Percentiles rank a stretch among this genome's conserved stretches.
Evolutionary conservation across 208 protist species (phyloP).

Genomic region (Trichomonas vaginalis): DNA sequence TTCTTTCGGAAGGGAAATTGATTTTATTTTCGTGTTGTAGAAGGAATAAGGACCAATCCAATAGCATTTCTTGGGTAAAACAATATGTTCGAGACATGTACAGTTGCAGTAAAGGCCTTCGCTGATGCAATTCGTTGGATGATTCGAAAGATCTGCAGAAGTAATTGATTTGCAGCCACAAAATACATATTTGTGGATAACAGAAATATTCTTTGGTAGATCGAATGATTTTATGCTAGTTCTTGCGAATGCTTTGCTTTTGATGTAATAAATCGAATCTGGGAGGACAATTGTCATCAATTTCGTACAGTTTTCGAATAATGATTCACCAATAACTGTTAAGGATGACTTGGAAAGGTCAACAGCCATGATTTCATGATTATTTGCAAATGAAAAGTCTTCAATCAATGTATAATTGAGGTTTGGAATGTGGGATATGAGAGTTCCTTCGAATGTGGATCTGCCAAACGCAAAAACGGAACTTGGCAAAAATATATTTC

Average conservation of each 20-base stretch:
- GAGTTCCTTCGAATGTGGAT: neutral
- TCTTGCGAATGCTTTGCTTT: neutral
- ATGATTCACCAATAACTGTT: neutral
- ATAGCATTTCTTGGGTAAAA: neutral
- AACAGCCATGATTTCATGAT: neutral
- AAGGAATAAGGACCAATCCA: neutral
- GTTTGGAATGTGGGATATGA: neutral
- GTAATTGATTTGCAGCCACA: neutral
- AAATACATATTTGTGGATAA: neutral
- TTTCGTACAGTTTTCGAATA: neutral
- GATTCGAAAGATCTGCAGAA: neutral
- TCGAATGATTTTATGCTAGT: neutral
- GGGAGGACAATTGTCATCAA: neutral
- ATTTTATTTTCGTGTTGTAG: neutral
- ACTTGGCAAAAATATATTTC: neutral
- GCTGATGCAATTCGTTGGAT: neutral
- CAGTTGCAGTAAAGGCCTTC: neutral
- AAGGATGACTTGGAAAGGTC: neutral
- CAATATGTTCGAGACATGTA: neutral
- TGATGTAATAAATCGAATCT: neutral
- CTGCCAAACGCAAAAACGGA: neutral
- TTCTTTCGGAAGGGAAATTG: neutral
- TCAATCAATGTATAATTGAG: neutral
- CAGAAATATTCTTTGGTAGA: neutral
- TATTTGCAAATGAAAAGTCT: neutral